Percentiles rank a stretch among this genome's conserved stretches.
Evolutionary conservation across 176 grass and related monocot genomes (phyloP).

Genomic region (Oryza meridionalis): DNA sequence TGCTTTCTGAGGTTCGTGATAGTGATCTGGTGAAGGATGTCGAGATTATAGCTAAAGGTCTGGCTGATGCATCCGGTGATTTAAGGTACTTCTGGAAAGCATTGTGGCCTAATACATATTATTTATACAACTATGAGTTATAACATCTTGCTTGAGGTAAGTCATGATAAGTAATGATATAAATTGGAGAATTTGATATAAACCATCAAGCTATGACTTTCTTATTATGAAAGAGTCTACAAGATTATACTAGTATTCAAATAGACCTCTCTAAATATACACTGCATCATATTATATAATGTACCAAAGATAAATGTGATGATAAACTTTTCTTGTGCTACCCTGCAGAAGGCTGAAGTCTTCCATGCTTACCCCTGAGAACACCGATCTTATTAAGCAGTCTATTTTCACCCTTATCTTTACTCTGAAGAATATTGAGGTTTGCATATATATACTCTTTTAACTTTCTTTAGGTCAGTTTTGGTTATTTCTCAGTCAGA

Average conservation of each 20-base stretch:
- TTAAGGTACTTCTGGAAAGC: conserved; percentile 64
- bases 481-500: conserved; percentile 19
- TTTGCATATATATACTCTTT: conserved; percentile 26
- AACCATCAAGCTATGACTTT: background rate
- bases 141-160: conserved; percentile 9
- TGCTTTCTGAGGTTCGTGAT: conserved; percentile 78
- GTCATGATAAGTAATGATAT: background rate
- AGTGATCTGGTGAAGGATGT: conserved; percentile 87
- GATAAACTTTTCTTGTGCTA: conserved; percentile 2
- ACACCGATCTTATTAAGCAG: conserved; percentile 79
- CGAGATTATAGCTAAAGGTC: conserved; percentile 85
- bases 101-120: background rate
- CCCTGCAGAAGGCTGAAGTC: conserved; percentile 79
- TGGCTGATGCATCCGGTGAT: conserved; percentile 76
- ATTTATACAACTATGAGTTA: background rate
- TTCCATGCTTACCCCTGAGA: conserved; percentile 78
- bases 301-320: background rate
- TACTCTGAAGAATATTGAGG: conserved; percentile 97
- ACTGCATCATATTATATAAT: background rate
- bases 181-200: background rate
- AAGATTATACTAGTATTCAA: background rate
- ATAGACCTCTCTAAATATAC: background rate
- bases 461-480: background rate
- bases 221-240: background rate
- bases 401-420: conserved; percentile 90